Evolutionary conservation across 2,329 filamentous ascomycete genomes (phyloP), one percentile per base, ranked within the genome.

Genomic region (Chrysoporthe puriensis): DNA sequence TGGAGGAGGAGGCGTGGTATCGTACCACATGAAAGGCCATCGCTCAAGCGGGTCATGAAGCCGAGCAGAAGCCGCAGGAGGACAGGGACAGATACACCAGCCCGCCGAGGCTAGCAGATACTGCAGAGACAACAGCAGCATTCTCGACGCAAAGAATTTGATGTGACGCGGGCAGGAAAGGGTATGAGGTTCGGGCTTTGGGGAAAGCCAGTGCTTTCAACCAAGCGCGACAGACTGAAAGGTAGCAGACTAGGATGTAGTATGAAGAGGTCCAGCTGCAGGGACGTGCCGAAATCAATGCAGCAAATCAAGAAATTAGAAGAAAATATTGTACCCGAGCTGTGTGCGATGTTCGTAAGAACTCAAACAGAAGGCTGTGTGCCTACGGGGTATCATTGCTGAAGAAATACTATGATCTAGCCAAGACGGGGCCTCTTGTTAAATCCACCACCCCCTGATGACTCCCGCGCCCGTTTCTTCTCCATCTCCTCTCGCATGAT

Each of bases 401-500:
- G 44, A 26, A 42, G n/a, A 44, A 62, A 59, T 7, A 18, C 36
- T 64, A 32, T 34, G 26, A 11, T 42, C 62, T 68, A 70, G 40
- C 66, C 66, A 32, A 68, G 66, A 56, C 68, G 68, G 50, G 68
- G 85, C 73, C 85, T 87, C 79, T 90, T 89, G 61, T 79, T 78
- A 0, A 81, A 78, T 7, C 82, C 83, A 21, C 79, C 80, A 63
- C 82, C 82, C 0, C 84, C 83, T 1, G 77, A 77, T 4, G 76
- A 76, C 11, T 83, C 85, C 60, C 87, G 81, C 44, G 83, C 79
- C 66, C 90, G 83, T 76, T 93, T 94, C 71, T 85, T 84, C 73
- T 93, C 91, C 78, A 93, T 85, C 75, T 94, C 91, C 73, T 92
- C 90, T 78, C 91, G 92, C 94, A 97, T 97, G 74, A 96, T 96